phyloP scores from a whole-genome alignment of 106 monocot genomes.

The Dendrobium nobile region DNA sequence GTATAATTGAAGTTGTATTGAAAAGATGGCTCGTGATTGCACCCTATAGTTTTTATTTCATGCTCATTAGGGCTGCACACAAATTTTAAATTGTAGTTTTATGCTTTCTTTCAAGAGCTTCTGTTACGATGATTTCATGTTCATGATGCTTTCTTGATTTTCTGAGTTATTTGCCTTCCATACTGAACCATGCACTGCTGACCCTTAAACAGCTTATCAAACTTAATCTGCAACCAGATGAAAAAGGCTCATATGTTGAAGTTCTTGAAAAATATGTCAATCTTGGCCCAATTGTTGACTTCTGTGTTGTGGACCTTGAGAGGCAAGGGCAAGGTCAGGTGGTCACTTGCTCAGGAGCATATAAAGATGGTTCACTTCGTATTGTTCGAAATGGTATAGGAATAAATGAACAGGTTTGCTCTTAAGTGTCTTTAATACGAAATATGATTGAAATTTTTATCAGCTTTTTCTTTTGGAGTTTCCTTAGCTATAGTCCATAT shows the following conservation, averaged over 20 bases:
- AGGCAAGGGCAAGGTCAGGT: constrained; percentile 99
- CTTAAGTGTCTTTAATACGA: neutral
- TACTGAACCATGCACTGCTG: neutral
- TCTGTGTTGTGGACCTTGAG: constrained; percentile 98
- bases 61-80: neutral
- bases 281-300: constrained; percentile 96
- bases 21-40: neutral
- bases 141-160: constrained; percentile 1
- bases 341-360: constrained; percentile 97
- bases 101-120: neutral
- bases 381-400: constrained; percentile 96
- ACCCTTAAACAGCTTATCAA: constrained; percentile 65
- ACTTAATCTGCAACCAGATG: constrained; percentile 92
- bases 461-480: neutral
- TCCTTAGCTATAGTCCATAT: neutral
- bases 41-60: neutral
- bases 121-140: neutral
- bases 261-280: constrained; percentile 92
- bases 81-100: neutral
- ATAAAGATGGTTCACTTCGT: constrained; percentile 94
- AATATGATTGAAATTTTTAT: neutral
- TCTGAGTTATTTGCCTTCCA: neutral
- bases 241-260: constrained; percentile 94
- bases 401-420: constrained; percentile 87
- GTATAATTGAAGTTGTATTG: neutral